These are phyloP conservation scores for Botryotinia narcissicola DNA, from an alignment of 2,329 filamentous ascomycete genomes.

Conservation along the genomic window DNA sequence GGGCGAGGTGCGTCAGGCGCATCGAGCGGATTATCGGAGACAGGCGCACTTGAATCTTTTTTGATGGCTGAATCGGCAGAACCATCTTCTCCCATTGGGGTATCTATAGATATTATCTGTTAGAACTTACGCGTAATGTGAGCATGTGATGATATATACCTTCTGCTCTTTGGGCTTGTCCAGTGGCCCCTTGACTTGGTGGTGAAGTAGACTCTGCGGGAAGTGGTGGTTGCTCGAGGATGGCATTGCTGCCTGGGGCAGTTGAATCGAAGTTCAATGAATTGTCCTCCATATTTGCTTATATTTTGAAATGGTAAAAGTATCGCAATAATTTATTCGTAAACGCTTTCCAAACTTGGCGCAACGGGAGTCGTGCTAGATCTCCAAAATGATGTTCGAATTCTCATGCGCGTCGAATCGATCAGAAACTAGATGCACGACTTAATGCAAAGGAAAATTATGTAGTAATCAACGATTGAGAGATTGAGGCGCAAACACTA, in stretches of 20 bases:
- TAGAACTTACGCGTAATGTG: constrained; percentile 8
- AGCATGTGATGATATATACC: constrained; percentile 42
- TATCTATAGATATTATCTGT: constrained; percentile 47
- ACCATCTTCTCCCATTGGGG: constrained; percentile 58
- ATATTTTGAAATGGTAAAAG: constrained; percentile 23
- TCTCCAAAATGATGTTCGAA: constrained; percentile 23
- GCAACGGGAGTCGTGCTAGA: constrained; percentile 21
- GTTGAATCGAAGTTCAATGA: constrained; percentile 57
- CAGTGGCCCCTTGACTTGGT: constrained; percentile 34
- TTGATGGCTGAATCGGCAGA: constrained; percentile 51
- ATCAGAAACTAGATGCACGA: neutral
- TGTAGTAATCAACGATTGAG: constrained; percentile 13
- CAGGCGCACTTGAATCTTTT: constrained; percentile 54
- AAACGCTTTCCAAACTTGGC: constrained; percentile 21
- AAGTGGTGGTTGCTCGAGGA: constrained; percentile 54
- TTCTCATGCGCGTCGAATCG: constrained; percentile 21
- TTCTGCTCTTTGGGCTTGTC: constrained; percentile 43
- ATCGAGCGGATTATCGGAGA: constrained; percentile 66
- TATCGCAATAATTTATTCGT: constrained; percentile 35
- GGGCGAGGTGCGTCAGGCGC: constrained; percentile 62
- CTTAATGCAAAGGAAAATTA: neutral
- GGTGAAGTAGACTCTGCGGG: constrained; percentile 43
- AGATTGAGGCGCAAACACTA: constrained; percentile 18
- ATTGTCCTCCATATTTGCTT: constrained; percentile 56
- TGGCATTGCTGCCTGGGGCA: constrained; percentile 54